These are phyloP conservation scores for Ophiostoma piceae DNA, from an alignment of 2,329 filamentous ascomycete genomes.

Conservation along the genomic window DNA sequence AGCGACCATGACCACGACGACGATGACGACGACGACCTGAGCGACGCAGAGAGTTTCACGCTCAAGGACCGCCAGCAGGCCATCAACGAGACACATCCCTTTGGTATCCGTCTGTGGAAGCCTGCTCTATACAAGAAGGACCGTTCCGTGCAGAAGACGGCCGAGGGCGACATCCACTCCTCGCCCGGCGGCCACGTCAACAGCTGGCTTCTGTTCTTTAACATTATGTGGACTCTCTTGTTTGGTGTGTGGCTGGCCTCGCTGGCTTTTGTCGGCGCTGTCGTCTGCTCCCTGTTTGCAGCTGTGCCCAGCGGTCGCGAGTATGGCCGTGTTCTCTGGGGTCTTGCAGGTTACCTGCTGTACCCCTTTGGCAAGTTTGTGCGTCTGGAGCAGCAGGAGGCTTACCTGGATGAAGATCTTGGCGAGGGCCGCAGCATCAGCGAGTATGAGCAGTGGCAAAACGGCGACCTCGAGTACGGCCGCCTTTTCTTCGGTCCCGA, in stretches of 20 bases:
- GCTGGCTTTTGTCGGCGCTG: slow-evolving; percentile 66
- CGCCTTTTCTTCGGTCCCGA: slow-evolving; percentile 91
- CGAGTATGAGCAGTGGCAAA: slow-evolving; percentile 99
- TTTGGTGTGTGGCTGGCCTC: slow-evolving; percentile 96
- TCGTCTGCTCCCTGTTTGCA: slow-evolving; percentile 73
- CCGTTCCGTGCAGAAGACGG: slow-evolving; percentile 90
- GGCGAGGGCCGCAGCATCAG: slow-evolving; percentile 95
- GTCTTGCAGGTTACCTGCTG: slow-evolving; percentile 78
- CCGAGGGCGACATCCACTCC: slow-evolving; percentile 95
- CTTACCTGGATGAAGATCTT: slow-evolving; percentile 88
- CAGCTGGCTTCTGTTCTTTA: slow-evolving; percentile 79
- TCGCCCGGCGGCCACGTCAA: slow-evolving; percentile 83
- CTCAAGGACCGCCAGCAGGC: slow-evolving; percentile 94
- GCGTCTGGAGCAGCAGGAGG: slow-evolving; percentile 85
- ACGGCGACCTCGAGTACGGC: slow-evolving; percentile 90
- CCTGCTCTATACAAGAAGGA: slow-evolving; percentile 97
- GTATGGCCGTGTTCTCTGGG: slow-evolving; percentile 81
- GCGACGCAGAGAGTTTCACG: slow-evolving; percentile 95
- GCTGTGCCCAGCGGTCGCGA: slow-evolving; percentile 74
- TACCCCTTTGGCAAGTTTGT: slow-evolving; percentile 98
- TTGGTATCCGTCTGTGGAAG: slow-evolving; percentile 98
- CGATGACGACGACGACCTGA: slow-evolving; percentile 62
- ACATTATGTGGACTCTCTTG: slow-evolving; percentile 79
- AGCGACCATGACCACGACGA: slow-evolving; percentile 37
- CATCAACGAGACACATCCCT: slow-evolving; percentile 98